Conservation (phyloP, 2,329 filamentous ascomycete species). For the Biscogniauxia sp. region DNA sequence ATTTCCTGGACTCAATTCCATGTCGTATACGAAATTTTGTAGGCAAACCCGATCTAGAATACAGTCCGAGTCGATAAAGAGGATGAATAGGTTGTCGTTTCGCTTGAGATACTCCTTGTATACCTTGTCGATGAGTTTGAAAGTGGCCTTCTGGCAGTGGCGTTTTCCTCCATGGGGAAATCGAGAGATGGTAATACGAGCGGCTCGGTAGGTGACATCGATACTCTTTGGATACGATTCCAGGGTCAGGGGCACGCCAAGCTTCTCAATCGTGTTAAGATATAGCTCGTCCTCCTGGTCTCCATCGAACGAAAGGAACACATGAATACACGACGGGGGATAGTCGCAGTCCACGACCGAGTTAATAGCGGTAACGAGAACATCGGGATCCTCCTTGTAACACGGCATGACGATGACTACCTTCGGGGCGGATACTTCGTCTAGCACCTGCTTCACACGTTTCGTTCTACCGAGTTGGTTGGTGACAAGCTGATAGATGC, state of each 20-base stretch:
- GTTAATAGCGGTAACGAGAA: conserved; percentile 82
- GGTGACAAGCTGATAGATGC: conserved; percentile 86
- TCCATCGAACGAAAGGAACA: conserved; percentile 94
- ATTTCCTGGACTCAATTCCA: conserved; percentile 94
- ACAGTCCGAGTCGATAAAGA: conserved; percentile 98
- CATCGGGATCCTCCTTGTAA: conserved; percentile 84
- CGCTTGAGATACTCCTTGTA: conserved; percentile 82
- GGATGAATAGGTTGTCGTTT: conserved; percentile 89
- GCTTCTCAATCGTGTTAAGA: conserved; percentile 77
- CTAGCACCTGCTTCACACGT: conserved; percentile 78
- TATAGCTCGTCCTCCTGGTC: conserved; percentile 87
- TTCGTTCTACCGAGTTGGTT: conserved; percentile 80
- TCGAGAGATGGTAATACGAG: conserved; percentile 84
- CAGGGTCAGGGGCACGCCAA: conserved; percentile 76
- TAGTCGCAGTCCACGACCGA: conserved; percentile 95
- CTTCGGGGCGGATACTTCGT: conserved; percentile 85
- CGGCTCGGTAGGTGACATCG: conserved; percentile 79
- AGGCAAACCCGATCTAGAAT: conserved; percentile 88
- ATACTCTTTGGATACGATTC: conserved; percentile 85
- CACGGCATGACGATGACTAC: conserved; percentile 96
- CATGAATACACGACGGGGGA: conserved; percentile 84
- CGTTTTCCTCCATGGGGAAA: conserved; percentile 94
- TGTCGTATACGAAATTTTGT: conserved; percentile 98
- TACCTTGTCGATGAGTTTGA: conserved; percentile 88
- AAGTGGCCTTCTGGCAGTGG: conserved; percentile 90